Evolutionary conservation across 2,329 filamentous ascomycete species (phyloP), one percentile per base, ranked within the genome.

Genomic region (Neofusicoccum kwambonambiense): DNA sequence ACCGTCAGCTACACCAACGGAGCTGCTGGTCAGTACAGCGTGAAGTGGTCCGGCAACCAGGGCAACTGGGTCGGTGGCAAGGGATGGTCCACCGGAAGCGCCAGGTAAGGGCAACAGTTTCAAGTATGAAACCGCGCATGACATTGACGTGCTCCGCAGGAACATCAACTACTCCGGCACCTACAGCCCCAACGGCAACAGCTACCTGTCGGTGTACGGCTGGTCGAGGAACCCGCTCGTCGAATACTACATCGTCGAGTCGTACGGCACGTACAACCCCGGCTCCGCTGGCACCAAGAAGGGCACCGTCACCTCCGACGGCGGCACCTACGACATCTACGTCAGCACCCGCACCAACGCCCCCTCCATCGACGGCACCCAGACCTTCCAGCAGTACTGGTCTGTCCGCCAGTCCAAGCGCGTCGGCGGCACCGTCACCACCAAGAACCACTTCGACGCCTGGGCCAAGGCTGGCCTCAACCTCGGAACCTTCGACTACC

Each of bases 191-290:
- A 77, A 76, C 64, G 82, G 82, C 67, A 84, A 85, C 76, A 71
- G 71, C 22, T 86, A 86, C 71, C 79, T 88, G 15, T 75, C 84
- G 13, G 73, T 87, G n/a, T 87, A 87, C 70, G 85, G 85, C 51
- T 87, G 85, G 84, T 84, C 82, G 1, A 76, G 72, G 17, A 80
- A 79, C 71, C 83, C 83, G 0, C 74, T 85, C n/a, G 77, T 86
- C 70, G 85, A 87, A 69, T 86, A 86, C 76, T 87, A 87, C 76
- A 82, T 87, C 65, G 78, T 86, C 68, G 85, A 87, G 66, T 74
- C 78, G 12, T 83, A 81, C 71, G 83, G 81, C 66, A 79, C 78
- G 47, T 81, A 84, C 70, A 78, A 82, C 50, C 82, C 82, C 1
- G 77, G 78, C 64, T 79, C 80, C 69, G 82, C 77, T 17, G 79